Percentiles rank a stretch among this genome's conserved stretches.
phyloP scores from a whole-genome alignment of 2,329 filamentous ascomycete species.

The Gaeumannomyces tritici region DNA sequence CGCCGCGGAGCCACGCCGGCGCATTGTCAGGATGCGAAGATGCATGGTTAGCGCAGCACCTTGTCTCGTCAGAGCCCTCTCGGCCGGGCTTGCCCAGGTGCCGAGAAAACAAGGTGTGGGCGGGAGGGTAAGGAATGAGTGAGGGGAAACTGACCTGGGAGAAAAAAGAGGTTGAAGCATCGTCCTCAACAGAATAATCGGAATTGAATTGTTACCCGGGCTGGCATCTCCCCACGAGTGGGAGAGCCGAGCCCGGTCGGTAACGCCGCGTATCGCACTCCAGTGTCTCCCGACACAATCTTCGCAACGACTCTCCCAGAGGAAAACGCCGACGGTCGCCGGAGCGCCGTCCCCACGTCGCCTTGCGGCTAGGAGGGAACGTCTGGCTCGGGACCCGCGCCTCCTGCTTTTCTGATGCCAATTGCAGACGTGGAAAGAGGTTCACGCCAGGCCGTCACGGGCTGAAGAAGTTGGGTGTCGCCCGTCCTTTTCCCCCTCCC shows the following conservation, averaged over 20 bases:
- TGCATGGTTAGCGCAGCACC: neutral
- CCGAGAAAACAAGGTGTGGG: no score
- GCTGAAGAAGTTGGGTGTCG: slow-evolving; percentile 6
- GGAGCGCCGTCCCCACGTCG: neutral
- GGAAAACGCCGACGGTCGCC: slow-evolving; percentile 5
- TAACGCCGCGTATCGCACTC: slow-evolving; percentile 14
- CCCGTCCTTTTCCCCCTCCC: neutral
- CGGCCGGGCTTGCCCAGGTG: no score
- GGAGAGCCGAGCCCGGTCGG: slow-evolving; percentile 1
- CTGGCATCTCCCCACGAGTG: neutral
- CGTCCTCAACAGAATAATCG: slow-evolving; percentile 14
- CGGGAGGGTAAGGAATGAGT: no score
- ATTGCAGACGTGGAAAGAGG: slow-evolving; percentile 13
- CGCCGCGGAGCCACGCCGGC: neutral
- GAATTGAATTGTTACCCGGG: slow-evolving; percentile 5
- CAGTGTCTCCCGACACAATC: slow-evolving; percentile 13
- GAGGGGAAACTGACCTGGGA: slow-evolving; percentile 9
- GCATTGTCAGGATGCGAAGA: neutral
- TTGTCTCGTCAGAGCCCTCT: neutral
- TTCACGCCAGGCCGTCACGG: slow-evolving; percentile 14
- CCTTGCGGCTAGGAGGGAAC: neutral
- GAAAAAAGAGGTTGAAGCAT: slow-evolving; percentile 11
- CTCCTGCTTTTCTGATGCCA: slow-evolving; percentile 16
- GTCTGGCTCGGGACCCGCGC: neutral
- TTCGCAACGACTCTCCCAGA: slow-evolving; percentile 16